phyloP scores from a whole-genome alignment of 305 asterid species.

The Caryopteris hybrid region DNA sequence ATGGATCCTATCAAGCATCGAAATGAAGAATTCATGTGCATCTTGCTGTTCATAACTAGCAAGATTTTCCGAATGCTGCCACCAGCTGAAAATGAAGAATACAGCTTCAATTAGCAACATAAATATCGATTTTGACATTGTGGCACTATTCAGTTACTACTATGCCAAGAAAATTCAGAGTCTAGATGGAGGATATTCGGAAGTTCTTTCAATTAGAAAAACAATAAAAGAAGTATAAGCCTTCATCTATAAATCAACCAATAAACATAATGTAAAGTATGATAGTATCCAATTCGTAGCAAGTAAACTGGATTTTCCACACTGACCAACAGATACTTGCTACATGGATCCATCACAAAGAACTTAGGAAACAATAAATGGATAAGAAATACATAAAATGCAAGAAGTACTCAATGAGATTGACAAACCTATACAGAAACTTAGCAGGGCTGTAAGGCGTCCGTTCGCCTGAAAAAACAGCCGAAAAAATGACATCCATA shows the following conservation, averaged over 20 bases:
- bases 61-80: slow-evolving; percentile 77
- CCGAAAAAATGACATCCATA: slow-evolving; percentile 58
- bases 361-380: background rate
- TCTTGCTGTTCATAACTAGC: slow-evolving; percentile 84
- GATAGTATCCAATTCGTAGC: background rate
- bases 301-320: background rate
- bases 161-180: background rate
- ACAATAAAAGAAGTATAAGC: background rate
- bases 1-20: slow-evolving; percentile 67
- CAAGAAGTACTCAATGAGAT: slow-evolving; percentile 1
- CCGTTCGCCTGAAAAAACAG: slow-evolving; percentile 59
- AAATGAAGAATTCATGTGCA: slow-evolving; percentile 76
- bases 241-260: background rate
- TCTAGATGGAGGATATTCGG: background rate
- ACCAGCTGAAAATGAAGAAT: slow-evolving; percentile 55
- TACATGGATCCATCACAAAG: background rate
- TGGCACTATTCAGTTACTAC: background rate
- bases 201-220: background rate
- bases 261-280: background rate
- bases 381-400: background rate
- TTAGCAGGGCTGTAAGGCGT: slow-evolving; percentile 71
- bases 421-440: slow-evolving; percentile 69
- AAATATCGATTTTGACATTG: background rate
- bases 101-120: slow-evolving; percentile 4
- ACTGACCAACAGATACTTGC: background rate